These are phyloP conservation scores for Colletotrichum tofieldiae DNA, from an alignment of 2,329 filamentous ascomycete species.

Conservation along the genomic window DNA sequence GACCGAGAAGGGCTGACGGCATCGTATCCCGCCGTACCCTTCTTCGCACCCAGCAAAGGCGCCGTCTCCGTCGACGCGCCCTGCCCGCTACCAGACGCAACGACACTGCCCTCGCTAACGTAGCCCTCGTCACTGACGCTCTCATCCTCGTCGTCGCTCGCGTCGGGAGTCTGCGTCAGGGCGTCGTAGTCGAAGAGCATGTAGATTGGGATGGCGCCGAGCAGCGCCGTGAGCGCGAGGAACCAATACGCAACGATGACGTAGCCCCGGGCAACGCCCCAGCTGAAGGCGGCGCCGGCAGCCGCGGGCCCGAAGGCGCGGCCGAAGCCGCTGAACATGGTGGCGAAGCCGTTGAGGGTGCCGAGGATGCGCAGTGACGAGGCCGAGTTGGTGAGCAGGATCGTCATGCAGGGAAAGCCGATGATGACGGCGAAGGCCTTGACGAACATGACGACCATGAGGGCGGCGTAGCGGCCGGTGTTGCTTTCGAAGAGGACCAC, in stretches of 20 bases:
- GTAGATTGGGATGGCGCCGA: constrained; percentile 81
- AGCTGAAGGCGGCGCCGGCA: constrained; percentile 80
- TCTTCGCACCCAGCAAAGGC: constrained; percentile 31
- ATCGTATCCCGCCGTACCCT: constrained; percentile 23
- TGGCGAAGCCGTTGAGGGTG: constrained; percentile 92
- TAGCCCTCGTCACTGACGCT: constrained; percentile 46
- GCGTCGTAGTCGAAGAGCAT: constrained; percentile 83
- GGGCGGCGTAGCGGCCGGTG: constrained; percentile 68
- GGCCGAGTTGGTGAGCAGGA: constrained; percentile 90
- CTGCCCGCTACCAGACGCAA: constrained; percentile 17
- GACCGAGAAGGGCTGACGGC: constrained; percentile 26
- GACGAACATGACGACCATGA: constrained; percentile 78
- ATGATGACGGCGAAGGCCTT: constrained; percentile 86
- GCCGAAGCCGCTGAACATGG: constrained; percentile 85
- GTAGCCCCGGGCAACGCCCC: constrained; percentile 82
- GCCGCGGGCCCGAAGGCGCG: constrained; percentile 84
- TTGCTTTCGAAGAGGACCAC: constrained; percentile 73
- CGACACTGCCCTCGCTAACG: constrained; percentile 33
- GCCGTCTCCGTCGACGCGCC: constrained; percentile 7
- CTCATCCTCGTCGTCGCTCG: constrained; percentile 52
- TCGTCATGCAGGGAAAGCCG: constrained; percentile 90
- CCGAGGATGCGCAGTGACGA: constrained; percentile 89
- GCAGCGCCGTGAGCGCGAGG: constrained; percentile 73
- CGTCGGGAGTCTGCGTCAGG: constrained; percentile 59
- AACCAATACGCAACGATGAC: constrained; percentile 87